Evolutionary conservation across 2,329 filamentous ascomycete genomes (phyloP).

Genomic region (Colletotrichum tamarilloi): DNA sequence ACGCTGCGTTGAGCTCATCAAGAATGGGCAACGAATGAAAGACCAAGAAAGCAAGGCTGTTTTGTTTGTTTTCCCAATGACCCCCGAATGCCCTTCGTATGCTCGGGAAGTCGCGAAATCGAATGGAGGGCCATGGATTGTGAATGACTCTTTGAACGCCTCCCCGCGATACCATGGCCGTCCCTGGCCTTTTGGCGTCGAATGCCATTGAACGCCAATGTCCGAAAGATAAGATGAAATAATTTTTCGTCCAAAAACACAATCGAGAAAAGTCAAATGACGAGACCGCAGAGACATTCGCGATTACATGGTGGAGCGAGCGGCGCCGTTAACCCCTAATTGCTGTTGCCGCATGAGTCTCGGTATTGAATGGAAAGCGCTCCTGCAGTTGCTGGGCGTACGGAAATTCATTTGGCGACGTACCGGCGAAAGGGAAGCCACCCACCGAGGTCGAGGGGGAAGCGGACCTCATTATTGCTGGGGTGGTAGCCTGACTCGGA

Average conservation of each 20-base stretch:
- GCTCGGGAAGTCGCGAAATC: conserved; percentile 26
- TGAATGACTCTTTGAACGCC: conserved; percentile 28
- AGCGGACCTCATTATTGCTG: conserved; percentile 50
- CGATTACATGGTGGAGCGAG: neutral
- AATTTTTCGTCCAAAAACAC: conserved; percentile 21
- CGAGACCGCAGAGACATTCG: neutral
- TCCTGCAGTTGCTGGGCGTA: conserved; percentile 56
- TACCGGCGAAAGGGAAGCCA: conserved; percentile 59
- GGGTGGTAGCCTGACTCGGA: conserved; percentile 44
- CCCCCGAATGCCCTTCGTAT: conserved; percentile 28
- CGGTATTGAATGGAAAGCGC: conserved; percentile 59
- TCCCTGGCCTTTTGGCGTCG: conserved; percentile 17
- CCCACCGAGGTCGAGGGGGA: conserved; percentile 58
- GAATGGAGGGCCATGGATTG: conserved; percentile 7
- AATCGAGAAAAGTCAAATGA: conserved; percentile 34
- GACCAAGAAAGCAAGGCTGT: conserved; percentile 24
- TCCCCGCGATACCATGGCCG: conserved; percentile 23
- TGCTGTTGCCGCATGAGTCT: conserved; percentile 61
- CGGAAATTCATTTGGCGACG: conserved; percentile 53
- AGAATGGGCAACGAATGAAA: conserved; percentile 12
- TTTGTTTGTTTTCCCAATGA: conserved; percentile 10
- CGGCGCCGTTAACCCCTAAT: conserved; percentile 51
- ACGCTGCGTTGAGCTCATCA: conserved; percentile 32
- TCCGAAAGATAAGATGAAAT: conserved; percentile 8
- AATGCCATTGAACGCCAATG: conserved; percentile 31